Evolutionary conservation across 2,329 filamentous ascomycete species (phyloP).

Genomic region (Microdochium trichocladiopsis): DNA sequence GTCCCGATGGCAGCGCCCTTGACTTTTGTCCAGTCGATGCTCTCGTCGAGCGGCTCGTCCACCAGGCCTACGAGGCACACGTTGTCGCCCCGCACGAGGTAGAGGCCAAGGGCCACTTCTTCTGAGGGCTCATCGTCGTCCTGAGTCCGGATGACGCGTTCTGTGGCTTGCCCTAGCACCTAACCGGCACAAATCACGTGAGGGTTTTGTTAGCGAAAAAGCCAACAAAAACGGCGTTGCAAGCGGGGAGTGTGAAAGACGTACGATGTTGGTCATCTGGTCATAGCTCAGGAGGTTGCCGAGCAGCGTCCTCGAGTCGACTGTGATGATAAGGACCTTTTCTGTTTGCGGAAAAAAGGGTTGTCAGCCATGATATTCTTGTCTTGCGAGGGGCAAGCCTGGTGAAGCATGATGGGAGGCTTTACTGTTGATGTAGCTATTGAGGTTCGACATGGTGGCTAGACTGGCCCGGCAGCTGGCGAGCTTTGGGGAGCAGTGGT

Average conservation of each 20-base stretch:
- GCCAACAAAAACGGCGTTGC: neutral
- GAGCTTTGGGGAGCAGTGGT: neutral
- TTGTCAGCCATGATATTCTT: slow-evolving; percentile 18
- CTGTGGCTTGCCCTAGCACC: slow-evolving; percentile 76
- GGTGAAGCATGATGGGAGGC: neutral
- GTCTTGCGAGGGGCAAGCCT: slow-evolving; percentile 5
- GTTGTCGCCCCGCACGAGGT: slow-evolving; percentile 90
- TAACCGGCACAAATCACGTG: slow-evolving; percentile 15
- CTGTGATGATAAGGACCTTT: slow-evolving; percentile 85
- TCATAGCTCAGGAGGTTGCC: slow-evolving; percentile 83
- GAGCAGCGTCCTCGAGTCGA: slow-evolving; percentile 80
- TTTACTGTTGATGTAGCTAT: slow-evolving; percentile 22
- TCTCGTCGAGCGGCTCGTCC: slow-evolving; percentile 80
- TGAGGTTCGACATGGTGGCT: slow-evolving; percentile 21
- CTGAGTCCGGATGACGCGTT: slow-evolving; percentile 80
- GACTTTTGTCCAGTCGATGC: slow-evolving; percentile 90
- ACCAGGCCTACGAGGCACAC: slow-evolving; percentile 86
- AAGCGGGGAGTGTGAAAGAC: slow-evolving; percentile 8
- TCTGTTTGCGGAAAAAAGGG: slow-evolving; percentile 46
- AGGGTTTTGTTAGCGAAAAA: neutral
- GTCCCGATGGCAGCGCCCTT: slow-evolving; percentile 76
- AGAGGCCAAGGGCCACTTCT: slow-evolving; percentile 78
- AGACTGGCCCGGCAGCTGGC: neutral
- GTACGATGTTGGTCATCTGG: slow-evolving; percentile 80
- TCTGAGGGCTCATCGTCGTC: slow-evolving; percentile 78